phyloP scores from a whole-genome alignment of 2,329 filamentous ascomycete species.

The Aspergillus unguis region DNA sequence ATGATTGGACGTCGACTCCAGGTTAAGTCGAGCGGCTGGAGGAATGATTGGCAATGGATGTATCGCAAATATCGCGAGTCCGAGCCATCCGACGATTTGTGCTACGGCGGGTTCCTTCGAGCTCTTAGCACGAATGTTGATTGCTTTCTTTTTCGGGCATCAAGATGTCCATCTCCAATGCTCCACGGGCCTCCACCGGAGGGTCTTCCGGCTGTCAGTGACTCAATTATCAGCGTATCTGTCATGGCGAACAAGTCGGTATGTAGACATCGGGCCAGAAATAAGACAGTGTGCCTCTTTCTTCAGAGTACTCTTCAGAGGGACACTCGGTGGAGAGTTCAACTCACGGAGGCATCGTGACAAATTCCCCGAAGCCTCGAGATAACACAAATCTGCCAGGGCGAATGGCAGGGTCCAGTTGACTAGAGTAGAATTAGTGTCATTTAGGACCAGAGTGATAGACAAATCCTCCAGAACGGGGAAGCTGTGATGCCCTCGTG shows the following conservation, averaged over 20 bases:
- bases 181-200: not conserved
- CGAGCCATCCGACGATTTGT: slow-evolving; percentile 8
- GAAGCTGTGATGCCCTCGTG: slow-evolving; percentile 14
- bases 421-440: not conserved
- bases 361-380: slow-evolving; percentile 4
- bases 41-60: slow-evolving; percentile 17
- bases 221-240: not conserved
- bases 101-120: slow-evolving; percentile 7
- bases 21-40: slow-evolving; percentile 14
- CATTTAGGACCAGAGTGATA: not conserved
- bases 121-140: not conserved
- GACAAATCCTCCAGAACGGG: slow-evolving; percentile 10
- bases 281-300: too few species aligned
- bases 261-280: not conserved
- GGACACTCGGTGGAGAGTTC: not conserved
- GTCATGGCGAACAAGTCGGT: not conserved
- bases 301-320: too few species aligned
- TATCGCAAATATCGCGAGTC: slow-evolving; percentile 12
- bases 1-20: slow-evolving; percentile 16
- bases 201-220: not conserved
- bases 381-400: not conserved
- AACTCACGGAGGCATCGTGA: slow-evolving; percentile 5
- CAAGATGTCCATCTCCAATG: not conserved
- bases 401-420: slow-evolving; percentile 1
- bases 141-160: slow-evolving; percentile 6